Evolutionary conservation across 176 grass and related monocot genomes (phyloP).

Genomic region (Oryza meridionalis): DNA sequence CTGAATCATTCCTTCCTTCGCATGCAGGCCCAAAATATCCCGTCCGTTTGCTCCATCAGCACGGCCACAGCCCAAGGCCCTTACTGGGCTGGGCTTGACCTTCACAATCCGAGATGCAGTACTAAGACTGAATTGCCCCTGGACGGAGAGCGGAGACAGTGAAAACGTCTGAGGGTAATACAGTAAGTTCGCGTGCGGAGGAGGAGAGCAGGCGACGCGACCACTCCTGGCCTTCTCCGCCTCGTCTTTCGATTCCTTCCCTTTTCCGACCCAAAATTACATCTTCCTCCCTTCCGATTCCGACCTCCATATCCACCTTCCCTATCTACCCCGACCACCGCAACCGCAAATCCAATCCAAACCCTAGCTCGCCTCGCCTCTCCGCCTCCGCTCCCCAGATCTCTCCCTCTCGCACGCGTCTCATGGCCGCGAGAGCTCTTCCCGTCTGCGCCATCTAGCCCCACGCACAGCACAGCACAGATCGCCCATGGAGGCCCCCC

Average conservation of each 20-base stretch:
- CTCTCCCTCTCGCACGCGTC: not conserved
- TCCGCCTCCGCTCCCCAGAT: not conserved
- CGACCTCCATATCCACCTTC: not conserved
- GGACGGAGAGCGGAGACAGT: no score
- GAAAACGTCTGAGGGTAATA: not conserved
- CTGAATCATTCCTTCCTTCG: not conserved
- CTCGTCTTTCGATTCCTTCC: not conserved
- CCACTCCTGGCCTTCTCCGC: not conserved
- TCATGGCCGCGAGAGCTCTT: not conserved
- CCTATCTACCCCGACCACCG: not conserved
- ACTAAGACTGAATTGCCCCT: no score
- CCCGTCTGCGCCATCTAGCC: not conserved
- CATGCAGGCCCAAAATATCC: not conserved
- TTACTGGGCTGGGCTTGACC: no score
- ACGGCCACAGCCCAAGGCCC: no score
- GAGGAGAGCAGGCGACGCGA: no score
- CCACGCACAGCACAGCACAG: not conserved
- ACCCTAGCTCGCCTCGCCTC: conserved; percentile 36
- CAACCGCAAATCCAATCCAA: conserved; percentile 3
- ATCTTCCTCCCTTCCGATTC: not conserved
- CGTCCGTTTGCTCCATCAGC: no score
- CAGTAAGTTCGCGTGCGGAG: not conserved
- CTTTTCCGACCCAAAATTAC: not conserved
- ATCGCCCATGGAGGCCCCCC: conserved; percentile 33
- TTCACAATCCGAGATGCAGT: no score